Evolutionary conservation across 139 green algal species (phyloP).

Genomic region (Bryopsis sp.): DNA sequence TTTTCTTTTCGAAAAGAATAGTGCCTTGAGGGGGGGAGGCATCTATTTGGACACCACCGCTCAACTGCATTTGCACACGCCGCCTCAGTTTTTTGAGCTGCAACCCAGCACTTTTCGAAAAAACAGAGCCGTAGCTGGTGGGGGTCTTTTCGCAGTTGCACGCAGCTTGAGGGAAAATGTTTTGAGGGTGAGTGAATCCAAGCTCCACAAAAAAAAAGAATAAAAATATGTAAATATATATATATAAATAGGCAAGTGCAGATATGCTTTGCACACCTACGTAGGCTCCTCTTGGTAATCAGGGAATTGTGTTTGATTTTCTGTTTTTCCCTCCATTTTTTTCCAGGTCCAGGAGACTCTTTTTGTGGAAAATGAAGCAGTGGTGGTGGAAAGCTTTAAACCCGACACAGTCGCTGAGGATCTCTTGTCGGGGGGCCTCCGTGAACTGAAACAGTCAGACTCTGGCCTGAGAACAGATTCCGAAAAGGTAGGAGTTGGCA

Average conservation of each 20-base stretch:
- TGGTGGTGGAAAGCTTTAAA: too few relatives aligned
- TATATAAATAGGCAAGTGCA: too few relatives aligned
- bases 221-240: too few relatives aligned
- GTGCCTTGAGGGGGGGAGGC: not conserved
- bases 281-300: too few relatives aligned
- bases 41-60: conserved; percentile 16
- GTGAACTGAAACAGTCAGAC: not conserved
- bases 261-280: too few relatives aligned
- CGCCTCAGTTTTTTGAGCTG: not conserved
- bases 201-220: too few relatives aligned
- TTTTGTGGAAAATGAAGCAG: too few relatives aligned
- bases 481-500: not conserved
- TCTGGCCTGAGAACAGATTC: not conserved
- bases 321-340: too few relatives aligned
- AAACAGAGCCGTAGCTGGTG: not conserved
- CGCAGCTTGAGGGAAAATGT: not conserved
- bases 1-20: not conserved
- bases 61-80: not conserved
- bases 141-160: not conserved
- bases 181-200: not conserved
- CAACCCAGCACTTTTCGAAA: not conserved
- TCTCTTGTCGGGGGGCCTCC: not conserved
- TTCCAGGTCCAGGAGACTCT: too few relatives aligned
- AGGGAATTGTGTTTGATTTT: too few relatives aligned
- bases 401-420: too few relatives aligned